Percentiles rank a stretch among this genome's conserved stretches.
phyloP scores from a whole-genome alignment of 2,329 filamentous ascomycete genomes.

The Aspergillus floridensis region DNA sequence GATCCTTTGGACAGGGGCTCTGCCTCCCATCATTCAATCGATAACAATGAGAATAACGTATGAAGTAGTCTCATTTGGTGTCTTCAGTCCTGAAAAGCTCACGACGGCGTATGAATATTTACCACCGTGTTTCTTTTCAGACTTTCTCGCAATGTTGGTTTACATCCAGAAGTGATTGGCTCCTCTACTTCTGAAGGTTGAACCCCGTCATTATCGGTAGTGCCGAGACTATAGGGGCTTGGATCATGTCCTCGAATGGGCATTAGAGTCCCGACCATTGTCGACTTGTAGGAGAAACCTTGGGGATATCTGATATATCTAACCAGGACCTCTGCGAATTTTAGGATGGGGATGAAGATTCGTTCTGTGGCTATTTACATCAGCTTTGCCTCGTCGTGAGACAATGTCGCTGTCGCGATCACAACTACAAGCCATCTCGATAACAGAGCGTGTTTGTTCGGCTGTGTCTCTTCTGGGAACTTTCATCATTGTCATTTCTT shows the following conservation, averaged over 20 bases:
- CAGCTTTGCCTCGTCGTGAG: slow-evolving; percentile 13
- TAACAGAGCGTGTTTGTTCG: slow-evolving; percentile 67
- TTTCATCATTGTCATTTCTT: slow-evolving; percentile 69
- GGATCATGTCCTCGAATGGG: background rate
- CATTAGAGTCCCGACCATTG: background rate
- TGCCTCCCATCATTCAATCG: background rate
- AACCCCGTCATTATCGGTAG: background rate
- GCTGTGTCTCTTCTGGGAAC: slow-evolving; percentile 69
- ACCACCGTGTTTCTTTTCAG: background rate
- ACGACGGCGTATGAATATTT: background rate
- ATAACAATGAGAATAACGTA: background rate
- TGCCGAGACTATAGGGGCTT: background rate
- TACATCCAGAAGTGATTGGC: background rate
- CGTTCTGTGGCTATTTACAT: background rate
- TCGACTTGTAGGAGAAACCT: background rate
- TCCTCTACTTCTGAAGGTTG: background rate
- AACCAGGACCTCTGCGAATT: background rate
- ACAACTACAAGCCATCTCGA: slow-evolving; percentile 55
- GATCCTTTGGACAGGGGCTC: background rate
- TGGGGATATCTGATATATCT: background rate
- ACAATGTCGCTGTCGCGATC: slow-evolving; percentile 28
- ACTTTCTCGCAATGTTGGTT: background rate
- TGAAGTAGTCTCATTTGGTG: background rate
- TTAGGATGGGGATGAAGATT: background rate
- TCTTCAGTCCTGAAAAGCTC: background rate